These are phyloP conservation scores for Nakazawaea pomicola DNA, from an alignment of 805 yeast species.

Conservation along the genomic window DNA sequence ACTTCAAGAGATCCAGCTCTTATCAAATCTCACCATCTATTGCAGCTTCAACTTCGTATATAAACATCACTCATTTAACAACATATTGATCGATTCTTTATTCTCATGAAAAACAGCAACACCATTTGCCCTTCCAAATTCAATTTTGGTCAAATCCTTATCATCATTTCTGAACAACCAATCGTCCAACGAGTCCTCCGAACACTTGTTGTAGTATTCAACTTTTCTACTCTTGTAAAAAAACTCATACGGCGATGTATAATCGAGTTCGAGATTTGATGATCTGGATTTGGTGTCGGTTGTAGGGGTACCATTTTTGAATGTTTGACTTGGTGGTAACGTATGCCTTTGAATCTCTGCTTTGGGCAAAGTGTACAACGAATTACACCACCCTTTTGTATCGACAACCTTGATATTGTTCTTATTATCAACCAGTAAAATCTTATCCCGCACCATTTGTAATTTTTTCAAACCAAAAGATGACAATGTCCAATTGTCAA, in stretches of 20 bases:
- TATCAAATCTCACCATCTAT: too few species aligned
- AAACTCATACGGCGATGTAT: conserved; percentile 33
- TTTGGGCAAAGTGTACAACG: conserved; percentile 37
- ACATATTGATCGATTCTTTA: conserved; percentile 4
- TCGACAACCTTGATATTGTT: conserved; percentile 30
- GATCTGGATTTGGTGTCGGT: too few species aligned
- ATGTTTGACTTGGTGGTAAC: conserved; percentile 21
- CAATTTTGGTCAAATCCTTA: conserved; percentile 7
- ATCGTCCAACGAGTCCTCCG: conserved; percentile 2
- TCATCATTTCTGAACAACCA: conserved; percentile 1
- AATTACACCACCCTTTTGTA: conserved; percentile 32
- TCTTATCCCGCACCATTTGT: not conserved
- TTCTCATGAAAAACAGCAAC: conserved; percentile 11
- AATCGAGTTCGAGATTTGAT: conserved; percentile 61
- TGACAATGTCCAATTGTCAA: conserved; percentile 43
- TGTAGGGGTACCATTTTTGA: conserved; percentile 3
- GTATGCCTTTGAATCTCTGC: conserved; percentile 21
- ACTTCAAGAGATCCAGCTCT: too few species aligned
- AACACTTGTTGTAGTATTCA: conserved; percentile 16
- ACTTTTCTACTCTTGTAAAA: conserved; percentile 20
- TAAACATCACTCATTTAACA: conserved; percentile 7
- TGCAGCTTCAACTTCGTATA: not conserved
- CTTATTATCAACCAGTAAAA: conserved; percentile 20
- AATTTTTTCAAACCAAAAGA: conserved; percentile 21
- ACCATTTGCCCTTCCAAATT: conserved; percentile 14